Evolutionary conservation across 208 protist genomes (phyloP).

Genomic region (Trypanosoma vivax): DNA sequence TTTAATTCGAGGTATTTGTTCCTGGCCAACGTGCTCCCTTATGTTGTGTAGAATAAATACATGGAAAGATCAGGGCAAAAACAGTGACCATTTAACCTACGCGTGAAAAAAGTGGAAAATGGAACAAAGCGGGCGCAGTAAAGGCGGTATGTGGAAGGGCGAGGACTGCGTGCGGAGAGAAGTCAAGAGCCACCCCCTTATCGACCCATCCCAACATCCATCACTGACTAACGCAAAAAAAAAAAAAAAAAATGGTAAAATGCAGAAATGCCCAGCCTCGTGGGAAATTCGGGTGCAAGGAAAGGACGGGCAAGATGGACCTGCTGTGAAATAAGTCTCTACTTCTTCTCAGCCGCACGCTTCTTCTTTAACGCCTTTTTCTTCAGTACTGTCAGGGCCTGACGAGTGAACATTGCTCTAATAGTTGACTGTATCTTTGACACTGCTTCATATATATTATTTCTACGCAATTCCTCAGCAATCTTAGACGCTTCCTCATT

Average conservation of each 20-base stretch:
- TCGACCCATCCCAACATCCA: no score
- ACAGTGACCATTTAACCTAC: not conserved
- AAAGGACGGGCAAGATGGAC: no score
- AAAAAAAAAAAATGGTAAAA: no score
- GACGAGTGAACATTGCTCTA: conserved; percentile 72
- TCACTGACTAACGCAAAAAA: no score
- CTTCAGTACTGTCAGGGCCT: conserved; percentile 53
- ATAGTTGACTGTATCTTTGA: conserved; percentile 78
- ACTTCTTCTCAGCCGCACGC: conserved; percentile 15
- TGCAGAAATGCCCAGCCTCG: no score
- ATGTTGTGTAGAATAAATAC: not conserved
- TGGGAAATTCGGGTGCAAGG: no score
- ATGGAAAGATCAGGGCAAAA: not conserved
- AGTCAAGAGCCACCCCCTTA: no score
- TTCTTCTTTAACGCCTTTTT: conserved; percentile 75
- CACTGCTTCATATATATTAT: conserved; percentile 57
- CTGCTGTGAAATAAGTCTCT: no score
- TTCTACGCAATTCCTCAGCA: conserved; percentile 30
- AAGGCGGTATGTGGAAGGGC: not conserved
- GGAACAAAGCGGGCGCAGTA: not conserved
- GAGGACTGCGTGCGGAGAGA: not conserved
- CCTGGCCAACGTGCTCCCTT: no score
- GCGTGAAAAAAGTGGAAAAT: not conserved
- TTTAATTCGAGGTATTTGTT: no score
- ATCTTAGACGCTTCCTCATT: conserved; percentile 22